Evolutionary conservation across 495 filamentous ascomycete genomes (phyloP), one percentile per base, ranked within the genome.

Genomic region (Penicillium crystallinum): DNA sequence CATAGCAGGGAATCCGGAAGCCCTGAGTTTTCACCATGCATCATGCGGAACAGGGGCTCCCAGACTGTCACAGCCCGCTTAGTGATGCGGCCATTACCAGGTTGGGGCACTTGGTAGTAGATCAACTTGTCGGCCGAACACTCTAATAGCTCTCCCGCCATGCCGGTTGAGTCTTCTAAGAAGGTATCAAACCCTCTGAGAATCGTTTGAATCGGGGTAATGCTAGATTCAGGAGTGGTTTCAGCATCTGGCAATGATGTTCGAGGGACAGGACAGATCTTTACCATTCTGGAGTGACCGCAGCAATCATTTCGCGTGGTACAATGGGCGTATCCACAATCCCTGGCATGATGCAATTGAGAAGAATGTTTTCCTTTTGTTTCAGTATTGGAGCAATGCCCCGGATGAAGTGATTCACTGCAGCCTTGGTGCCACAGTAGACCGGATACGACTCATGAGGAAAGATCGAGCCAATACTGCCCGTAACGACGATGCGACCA

Each of bases 341-440:
- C 5, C 65, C 65, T 1, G 65, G 65, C 51, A 68, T 50, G 19
- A 68, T 56, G 36, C 59, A 59, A 37, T 68, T 68, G 39, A 68
- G 55, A 11, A 58, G 37, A 19, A 68, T 68, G 14, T 62, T 60
- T 4, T 68, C 65, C 41, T 63, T 65, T 10, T 52, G 40, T 44
- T 65, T 68, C 36, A 68, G 33, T 9, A 68, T 30, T 6, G 65
- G 62, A 0, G 62, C 65, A 34, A 55, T 49, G 1, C 56, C 60
- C 2, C 65, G 62, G 0, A 65, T 57, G 38, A 68, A 68, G 6
- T 63, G 57, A 15, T 63, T 64, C 1, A 68, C 57, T 1, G 59
- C 62, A 6, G 65, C 57, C 45, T 68, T 68, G 18, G 62, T 54
- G 4, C 65, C 65, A 15, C 65, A 63, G 37, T 68, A 68, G n/a